phyloP scores from a whole-genome alignment of 2,329 filamentous ascomycete genomes.

The Talaromyces rugulosus region DNA sequence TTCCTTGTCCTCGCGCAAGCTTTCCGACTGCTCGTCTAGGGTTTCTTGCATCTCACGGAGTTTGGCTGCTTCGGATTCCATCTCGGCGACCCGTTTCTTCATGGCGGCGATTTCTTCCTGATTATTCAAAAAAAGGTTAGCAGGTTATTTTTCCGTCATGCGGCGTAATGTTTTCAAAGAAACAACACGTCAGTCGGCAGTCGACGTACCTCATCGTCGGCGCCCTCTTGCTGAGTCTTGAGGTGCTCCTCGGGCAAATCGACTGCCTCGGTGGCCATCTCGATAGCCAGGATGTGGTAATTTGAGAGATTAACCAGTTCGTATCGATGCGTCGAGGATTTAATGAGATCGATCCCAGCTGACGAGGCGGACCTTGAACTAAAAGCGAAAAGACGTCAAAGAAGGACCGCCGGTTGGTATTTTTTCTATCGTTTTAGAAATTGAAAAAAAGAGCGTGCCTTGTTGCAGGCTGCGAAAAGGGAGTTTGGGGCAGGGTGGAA shows the following conservation, averaged over 20 bases:
- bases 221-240: constrained; percentile 36
- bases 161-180: no score
- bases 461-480: constrained; percentile 5
- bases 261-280: constrained; percentile 11
- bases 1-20: constrained; percentile 86
- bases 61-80: constrained; percentile 85
- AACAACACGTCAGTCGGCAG: not conserved
- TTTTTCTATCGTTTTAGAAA: not conserved
- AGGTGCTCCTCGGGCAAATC: constrained; percentile 28
- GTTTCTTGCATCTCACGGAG: constrained; percentile 81
- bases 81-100: constrained; percentile 82
- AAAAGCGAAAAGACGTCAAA: not conserved
- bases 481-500: not conserved
- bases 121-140: not conserved
- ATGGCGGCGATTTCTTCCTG: constrained; percentile 79
- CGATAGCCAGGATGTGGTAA: not conserved
- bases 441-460: not conserved
- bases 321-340: not conserved
- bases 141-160: not conserved
- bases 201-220: constrained; percentile 41
- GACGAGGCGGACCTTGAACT: not conserved
- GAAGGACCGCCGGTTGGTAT: not conserved
- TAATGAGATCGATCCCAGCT: not conserved
- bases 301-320: not conserved
- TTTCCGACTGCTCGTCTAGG: constrained; percentile 79